Conservation (phyloP, 176 grass and related monocot genomes). For the Bonia amplexicaulis region DNA sequence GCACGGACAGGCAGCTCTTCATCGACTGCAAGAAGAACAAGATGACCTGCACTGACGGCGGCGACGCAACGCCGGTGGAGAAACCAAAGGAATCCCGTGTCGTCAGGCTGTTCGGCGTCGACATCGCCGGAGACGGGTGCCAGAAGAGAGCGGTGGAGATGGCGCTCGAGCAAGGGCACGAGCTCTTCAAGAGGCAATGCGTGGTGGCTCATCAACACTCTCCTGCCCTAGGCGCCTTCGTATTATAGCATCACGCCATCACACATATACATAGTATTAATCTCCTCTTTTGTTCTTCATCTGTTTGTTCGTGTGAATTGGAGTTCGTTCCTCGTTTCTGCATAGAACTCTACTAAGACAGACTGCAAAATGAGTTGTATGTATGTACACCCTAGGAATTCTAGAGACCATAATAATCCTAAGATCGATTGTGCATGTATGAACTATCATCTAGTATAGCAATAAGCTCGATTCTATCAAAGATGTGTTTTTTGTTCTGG, state of each 20-base stretch:
- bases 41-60: background rate
- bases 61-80: background rate
- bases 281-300: background rate
- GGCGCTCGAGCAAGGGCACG: constrained; percentile 1
- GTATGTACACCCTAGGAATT: constrained; percentile 3
- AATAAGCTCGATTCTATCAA: background rate
- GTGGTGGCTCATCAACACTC: constrained; percentile 18
- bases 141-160: constrained; percentile 30
- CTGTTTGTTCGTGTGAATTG: constrained; percentile 1
- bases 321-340: constrained; percentile 1
- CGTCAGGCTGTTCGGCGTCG: constrained; percentile 61
- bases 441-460: background rate
- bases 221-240: constrained; percentile 47
- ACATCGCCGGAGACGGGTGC: constrained; percentile 41
- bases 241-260: constrained; percentile 22
- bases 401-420: background rate
- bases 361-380: constrained; percentile 16
- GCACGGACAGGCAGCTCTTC: constrained; percentile 56
- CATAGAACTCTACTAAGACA: background rate
- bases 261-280: background rate
- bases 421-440: background rate
- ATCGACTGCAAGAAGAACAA: constrained; percentile 67
- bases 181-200: constrained; percentile 41
- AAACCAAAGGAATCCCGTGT: constrained; percentile 21
- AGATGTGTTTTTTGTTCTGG: background rate